Conservation (phyloP, 1,139 yeast species). For the Debaryomyces psychrophilus region DNA sequence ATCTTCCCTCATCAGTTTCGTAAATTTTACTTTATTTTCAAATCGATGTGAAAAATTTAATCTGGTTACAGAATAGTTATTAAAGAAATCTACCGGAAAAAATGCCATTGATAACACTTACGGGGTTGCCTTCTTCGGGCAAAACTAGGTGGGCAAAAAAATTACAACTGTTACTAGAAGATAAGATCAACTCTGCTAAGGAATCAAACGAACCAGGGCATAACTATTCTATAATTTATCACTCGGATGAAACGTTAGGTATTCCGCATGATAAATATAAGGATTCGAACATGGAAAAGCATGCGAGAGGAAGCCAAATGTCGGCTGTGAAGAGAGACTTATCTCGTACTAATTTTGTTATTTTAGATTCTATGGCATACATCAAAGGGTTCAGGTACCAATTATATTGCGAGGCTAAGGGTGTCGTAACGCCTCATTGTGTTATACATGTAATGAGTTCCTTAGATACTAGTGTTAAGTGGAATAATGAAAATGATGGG, state of each 20-base stretch:
- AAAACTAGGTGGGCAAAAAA: slow-evolving; percentile 73
- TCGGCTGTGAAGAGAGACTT: slow-evolving; percentile 87
- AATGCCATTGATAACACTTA: slow-evolving; percentile 84
- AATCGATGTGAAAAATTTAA: slow-evolving; percentile 5
- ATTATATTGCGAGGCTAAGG: slow-evolving; percentile 89
- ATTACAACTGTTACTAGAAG: slow-evolving; percentile 51
- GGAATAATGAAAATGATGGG: slow-evolving; percentile 47
- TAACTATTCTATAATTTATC: slow-evolving; percentile 63
- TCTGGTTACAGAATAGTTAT: not conserved
- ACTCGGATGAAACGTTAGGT: slow-evolving; percentile 78
- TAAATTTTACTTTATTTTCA: slow-evolving; percentile 6
- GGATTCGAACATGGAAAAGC: slow-evolving; percentile 74
- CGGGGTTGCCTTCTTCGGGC: slow-evolving; percentile 88
- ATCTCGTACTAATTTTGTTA: slow-evolving; percentile 68
- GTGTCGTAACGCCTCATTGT: slow-evolving; percentile 79
- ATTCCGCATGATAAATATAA: slow-evolving; percentile 68
- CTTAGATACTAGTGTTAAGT: slow-evolving; percentile 57
- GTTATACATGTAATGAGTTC: slow-evolving; percentile 80
- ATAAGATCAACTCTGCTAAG: slow-evolving; percentile 45
- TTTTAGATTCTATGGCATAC: slow-evolving; percentile 83
- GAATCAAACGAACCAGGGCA: slow-evolving; percentile 48
- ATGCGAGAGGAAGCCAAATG: slow-evolving; percentile 81
- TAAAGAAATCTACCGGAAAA: not conserved
- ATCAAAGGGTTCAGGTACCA: slow-evolving; percentile 97
- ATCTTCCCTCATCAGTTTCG: slow-evolving; percentile 3